These are phyloP conservation scores for Linnemannia exigua DNA, from an alignment of 192 early-diverging fungal genomes.

Conservation along the genomic window DNA sequence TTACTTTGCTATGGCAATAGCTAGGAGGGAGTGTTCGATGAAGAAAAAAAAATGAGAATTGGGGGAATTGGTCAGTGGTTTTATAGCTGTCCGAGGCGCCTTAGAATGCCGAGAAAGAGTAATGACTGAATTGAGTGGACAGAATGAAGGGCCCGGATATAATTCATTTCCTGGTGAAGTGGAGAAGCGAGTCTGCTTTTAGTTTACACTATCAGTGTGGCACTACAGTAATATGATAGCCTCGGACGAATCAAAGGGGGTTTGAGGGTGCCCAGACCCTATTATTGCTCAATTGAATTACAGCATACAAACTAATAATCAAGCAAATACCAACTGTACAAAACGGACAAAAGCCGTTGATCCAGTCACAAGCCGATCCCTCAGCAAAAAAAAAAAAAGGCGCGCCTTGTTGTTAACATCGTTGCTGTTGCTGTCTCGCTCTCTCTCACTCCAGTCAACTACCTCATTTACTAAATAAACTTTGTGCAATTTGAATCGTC, in stretches of 20 bases:
- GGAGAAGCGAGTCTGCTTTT: not conserved
- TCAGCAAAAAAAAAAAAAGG: too few relatives aligned
- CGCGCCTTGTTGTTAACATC: too few relatives aligned
- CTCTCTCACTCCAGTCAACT: too few relatives aligned
- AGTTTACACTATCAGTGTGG: too few relatives aligned
- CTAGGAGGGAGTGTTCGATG: conserved; percentile 7
- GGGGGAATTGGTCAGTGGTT: not conserved
- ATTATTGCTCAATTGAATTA: not conserved
- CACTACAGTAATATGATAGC: too few relatives aligned
- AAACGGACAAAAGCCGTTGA: too few relatives aligned
- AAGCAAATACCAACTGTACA: too few relatives aligned
- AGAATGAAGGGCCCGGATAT: not conserved
- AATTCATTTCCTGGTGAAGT: not conserved
- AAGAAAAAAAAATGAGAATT: conserved; percentile 10
- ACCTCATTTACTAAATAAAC: too few relatives aligned
- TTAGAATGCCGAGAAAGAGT: not conserved
- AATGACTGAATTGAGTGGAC: not conserved
- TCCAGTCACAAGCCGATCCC: too few relatives aligned
- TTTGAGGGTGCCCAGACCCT: not conserved
- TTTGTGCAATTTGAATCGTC: too few relatives aligned
- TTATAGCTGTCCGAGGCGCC: not conserved
- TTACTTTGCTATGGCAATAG: conserved; percentile 5
- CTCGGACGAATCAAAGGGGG: not conserved
- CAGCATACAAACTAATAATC: not conserved
- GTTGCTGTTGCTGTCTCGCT: too few relatives aligned